Conservation (phyloP, 495 filamentous ascomycete genomes). For the Lindgomyces ingoldianus region DNA sequence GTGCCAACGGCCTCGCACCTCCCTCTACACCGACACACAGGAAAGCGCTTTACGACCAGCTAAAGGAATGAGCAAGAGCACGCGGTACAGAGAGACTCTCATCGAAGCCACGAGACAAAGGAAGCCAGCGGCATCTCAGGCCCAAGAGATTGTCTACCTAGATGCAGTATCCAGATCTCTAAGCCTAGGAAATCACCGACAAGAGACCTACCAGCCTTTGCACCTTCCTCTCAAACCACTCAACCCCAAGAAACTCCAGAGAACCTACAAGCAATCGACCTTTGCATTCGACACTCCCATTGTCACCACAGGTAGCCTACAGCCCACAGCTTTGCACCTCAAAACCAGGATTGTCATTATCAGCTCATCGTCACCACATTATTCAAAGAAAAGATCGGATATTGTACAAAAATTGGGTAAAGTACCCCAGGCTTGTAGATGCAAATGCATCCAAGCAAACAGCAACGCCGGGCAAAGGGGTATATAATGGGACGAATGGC, state of each 20-base stretch:
- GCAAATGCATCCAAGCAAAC: slow-evolving; percentile 2
- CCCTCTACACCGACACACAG: not conserved
- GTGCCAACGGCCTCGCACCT: not conserved
- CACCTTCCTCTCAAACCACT: not conserved
- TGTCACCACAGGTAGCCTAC: no score
- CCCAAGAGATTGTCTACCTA: slow-evolving; percentile 19
- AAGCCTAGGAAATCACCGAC: not conserved
- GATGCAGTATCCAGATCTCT: not conserved
- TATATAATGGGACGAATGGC: slow-evolving; percentile 28
- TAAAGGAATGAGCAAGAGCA: not conserved
- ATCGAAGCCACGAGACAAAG: not conserved
- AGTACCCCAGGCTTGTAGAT: slow-evolving; percentile 3
- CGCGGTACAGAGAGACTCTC: not conserved
- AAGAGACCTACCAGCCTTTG: not conserved
- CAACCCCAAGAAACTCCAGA: not conserved
- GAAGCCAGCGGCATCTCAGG: slow-evolving; percentile 4
- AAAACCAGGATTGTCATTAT: slow-evolving; percentile 7
- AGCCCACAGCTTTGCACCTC: not conserved
- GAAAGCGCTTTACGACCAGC: not conserved
- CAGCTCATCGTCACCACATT: slow-evolving; percentile 24
- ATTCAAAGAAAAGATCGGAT: slow-evolving; percentile 9
- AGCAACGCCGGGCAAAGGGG: slow-evolving; percentile 20
- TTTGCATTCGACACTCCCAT: not conserved
- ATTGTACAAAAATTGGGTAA: slow-evolving; percentile 17
- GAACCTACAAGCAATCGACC: not conserved